These are phyloP conservation scores for Herpotrichia juniperi DNA, from an alignment of 2,329 filamentous ascomycete species.

Conservation along the genomic window DNA sequence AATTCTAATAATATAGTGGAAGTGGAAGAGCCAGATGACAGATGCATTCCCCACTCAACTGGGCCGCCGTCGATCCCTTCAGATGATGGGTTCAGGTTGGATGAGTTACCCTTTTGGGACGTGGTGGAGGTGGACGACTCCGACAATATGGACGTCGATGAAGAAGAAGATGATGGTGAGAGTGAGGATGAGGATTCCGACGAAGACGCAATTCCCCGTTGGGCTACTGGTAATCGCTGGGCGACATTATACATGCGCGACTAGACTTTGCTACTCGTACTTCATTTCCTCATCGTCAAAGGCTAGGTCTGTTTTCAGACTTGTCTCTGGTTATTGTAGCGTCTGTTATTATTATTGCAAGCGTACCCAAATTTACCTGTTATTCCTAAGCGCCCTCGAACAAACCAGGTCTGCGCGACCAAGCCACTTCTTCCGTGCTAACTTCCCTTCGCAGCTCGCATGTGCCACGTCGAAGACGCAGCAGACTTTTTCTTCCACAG, in stretches of 20 bases:
- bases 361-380: not conserved
- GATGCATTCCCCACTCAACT: constrained; percentile 32
- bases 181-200: constrained; percentile 18
- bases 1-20: constrained; percentile 44
- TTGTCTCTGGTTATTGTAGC: not conserved
- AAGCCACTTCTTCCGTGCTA: not conserved
- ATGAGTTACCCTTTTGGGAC: constrained; percentile 47
- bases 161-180: not conserved
- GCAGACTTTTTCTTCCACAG: not conserved
- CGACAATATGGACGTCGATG: constrained; percentile 28
- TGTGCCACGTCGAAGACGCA: constrained; percentile 8
- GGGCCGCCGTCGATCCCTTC: constrained; percentile 46
- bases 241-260: constrained; percentile 3
- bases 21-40: constrained; percentile 45
- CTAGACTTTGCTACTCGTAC: constrained; percentile 3
- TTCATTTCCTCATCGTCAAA: not conserved
- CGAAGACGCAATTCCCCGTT: too few species aligned
- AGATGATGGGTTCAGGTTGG: constrained; percentile 45
- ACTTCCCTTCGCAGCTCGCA: constrained; percentile 1
- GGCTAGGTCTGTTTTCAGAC: not conserved
- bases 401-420: not conserved
- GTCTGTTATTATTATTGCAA: not conserved
- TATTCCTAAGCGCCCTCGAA: not conserved
- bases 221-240: not conserved
- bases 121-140: constrained; percentile 28